Conservation (phyloP, 306 rosid genomes). For the Sesbania bispinosa region DNA sequence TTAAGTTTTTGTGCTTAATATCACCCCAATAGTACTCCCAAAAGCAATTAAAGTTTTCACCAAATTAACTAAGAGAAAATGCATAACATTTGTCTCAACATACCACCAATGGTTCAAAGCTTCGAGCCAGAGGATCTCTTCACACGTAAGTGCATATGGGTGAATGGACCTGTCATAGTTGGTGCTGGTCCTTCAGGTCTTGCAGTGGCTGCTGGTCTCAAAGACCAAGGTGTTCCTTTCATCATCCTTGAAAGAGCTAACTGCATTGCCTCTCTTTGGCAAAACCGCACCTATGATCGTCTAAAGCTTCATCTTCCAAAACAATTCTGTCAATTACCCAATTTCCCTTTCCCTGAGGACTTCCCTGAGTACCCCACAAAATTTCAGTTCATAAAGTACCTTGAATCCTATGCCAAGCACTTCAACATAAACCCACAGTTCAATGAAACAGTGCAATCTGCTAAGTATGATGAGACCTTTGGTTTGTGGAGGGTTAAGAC, state of each 20-base stretch:
- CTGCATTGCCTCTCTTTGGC: slow-evolving; percentile 87
- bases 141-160: slow-evolving; percentile 56
- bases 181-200: slow-evolving; percentile 88
- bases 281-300: slow-evolving; percentile 63
- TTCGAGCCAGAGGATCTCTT: slow-evolving; percentile 36
- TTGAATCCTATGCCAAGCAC: slow-evolving; percentile 64
- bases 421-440: slow-evolving; percentile 65
- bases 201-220: slow-evolving; percentile 70
- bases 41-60: neutral
- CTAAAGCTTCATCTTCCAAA: slow-evolving; percentile 87
- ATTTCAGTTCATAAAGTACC: slow-evolving; percentile 63
- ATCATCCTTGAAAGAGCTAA: slow-evolving; percentile 62
- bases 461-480: slow-evolving; percentile 66
- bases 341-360: slow-evolving; percentile 56
- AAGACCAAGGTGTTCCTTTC: slow-evolving; percentile 70
- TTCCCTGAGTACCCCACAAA: slow-evolving; percentile 80
- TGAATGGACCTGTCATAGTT: slow-evolving; percentile 72
- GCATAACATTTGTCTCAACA: slow-evolving; percentile 33
- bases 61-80: neutral
- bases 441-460: slow-evolving; percentile 77
- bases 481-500: slow-evolving; percentile 73
- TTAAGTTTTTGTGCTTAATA: neutral
- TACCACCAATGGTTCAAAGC: slow-evolving; percentile 36
- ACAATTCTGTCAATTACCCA: slow-evolving; percentile 70
- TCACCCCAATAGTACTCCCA: too few species aligned